Evolutionary conservation across 441 rosid genomes (phyloP).

Genomic region (Gossypium schwendimanii): DNA sequence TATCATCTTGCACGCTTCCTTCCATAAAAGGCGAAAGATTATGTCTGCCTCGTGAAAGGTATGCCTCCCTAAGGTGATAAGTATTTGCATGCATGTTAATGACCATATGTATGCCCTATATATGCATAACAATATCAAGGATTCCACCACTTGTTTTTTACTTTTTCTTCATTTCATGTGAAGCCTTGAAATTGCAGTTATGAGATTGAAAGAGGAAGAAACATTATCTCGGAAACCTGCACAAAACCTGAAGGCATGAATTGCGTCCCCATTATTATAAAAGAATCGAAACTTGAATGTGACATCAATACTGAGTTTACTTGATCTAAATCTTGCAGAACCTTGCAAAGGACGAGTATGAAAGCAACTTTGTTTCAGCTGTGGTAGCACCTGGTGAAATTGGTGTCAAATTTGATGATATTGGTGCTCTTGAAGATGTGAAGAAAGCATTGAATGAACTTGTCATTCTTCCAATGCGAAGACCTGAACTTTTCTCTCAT

Average conservation of each 20-base stretch:
- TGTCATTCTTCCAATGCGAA: constrained; percentile 94
- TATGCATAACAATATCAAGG: constrained; percentile 6
- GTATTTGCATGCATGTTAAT: neutral
- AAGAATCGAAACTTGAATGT: constrained; percentile 1
- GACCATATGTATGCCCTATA: constrained; percentile 4
- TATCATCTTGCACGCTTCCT: constrained; percentile 61
- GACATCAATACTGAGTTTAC: constrained; percentile 13
- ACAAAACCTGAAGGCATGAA: constrained; percentile 71
- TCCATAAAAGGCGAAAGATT: constrained; percentile 61
- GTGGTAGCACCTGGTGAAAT: constrained; percentile 91
- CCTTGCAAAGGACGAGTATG: constrained; percentile 80
- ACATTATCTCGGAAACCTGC: constrained; percentile 46
- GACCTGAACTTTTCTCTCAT: constrained; percentile 82
- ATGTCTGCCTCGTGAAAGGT: constrained; percentile 80
- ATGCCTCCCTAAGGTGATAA: neutral
- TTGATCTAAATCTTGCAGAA: constrained; percentile 38
- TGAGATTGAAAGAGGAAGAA: constrained; percentile 75
- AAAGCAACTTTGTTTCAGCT: constrained; percentile 76
- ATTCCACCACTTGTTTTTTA: constrained; percentile 19
- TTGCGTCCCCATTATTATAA: neutral
- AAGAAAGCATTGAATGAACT: constrained; percentile 88
- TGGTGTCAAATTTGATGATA: constrained; percentile 84
- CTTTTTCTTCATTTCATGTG: constrained; percentile 24
- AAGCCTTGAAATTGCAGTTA: constrained; percentile 78
- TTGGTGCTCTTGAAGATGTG: constrained; percentile 95